Percentiles rank a stretch among this genome's conserved stretches.
Conservation (phyloP, 768 basidiomycete genomes). For the Neoboletus subvelutipes region DNA sequence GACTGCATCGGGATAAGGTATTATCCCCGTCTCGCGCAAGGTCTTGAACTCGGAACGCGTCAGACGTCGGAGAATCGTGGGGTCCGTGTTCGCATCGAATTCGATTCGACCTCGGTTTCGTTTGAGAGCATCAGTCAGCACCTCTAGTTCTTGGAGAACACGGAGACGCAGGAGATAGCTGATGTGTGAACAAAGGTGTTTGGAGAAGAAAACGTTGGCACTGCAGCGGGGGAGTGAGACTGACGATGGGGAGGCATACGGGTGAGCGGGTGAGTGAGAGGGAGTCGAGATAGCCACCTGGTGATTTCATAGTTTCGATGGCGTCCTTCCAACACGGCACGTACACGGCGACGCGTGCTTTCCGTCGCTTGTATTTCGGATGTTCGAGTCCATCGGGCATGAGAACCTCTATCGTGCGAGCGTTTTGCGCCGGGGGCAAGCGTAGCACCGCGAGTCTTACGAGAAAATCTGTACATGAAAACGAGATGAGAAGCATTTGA, state of each 20-base stretch:
- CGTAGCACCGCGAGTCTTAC: constrained; percentile 55
- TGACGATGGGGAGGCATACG: neutral
- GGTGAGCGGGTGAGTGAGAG: constrained; percentile 8
- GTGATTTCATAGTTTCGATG: constrained; percentile 37
- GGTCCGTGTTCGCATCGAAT: constrained; percentile 17
- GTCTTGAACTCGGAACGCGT: constrained; percentile 58
- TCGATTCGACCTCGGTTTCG: neutral
- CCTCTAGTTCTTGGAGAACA: constrained; percentile 70
- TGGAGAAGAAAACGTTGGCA: constrained; percentile 35
- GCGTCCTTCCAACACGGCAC: constrained; percentile 59
- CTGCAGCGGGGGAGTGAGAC: constrained; percentile 28
- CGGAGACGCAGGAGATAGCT: constrained; percentile 68
- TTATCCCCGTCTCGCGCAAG: constrained; percentile 44
- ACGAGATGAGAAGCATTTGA: neutral
- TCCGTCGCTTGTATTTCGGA: constrained; percentile 52
- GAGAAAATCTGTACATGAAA: constrained; percentile 53
- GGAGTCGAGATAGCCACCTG: constrained; percentile 31
- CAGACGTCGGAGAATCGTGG: constrained; percentile 58
- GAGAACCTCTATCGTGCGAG: constrained; percentile 31
- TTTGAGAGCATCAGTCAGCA: constrained; percentile 42
- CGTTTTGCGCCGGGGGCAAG: constrained; percentile 34
- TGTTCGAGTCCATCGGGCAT: constrained; percentile 69
- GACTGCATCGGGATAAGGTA: constrained; percentile 53
- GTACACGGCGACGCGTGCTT: constrained; percentile 49
- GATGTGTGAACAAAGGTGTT: constrained; percentile 54